Percentiles rank a stretch among this genome's conserved stretches.
Evolutionary conservation across 768 basidiomycete species (phyloP).

Genomic region (Phanerochaete carnosa): DNA sequence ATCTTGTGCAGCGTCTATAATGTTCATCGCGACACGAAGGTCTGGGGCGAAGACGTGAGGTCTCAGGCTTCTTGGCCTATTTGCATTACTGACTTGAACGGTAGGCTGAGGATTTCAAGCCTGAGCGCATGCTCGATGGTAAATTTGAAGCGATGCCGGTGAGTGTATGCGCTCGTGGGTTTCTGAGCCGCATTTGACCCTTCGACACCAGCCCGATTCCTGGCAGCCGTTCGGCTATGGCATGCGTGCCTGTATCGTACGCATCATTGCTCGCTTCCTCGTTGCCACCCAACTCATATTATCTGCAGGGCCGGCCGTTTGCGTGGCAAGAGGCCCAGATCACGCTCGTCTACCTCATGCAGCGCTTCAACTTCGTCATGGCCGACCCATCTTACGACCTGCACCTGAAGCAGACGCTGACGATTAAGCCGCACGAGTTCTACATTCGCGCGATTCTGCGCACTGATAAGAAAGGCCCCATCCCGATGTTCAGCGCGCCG

Average conservation of each 20-base stretch:
- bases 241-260: conserved; percentile 23
- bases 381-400: conserved; percentile 42
- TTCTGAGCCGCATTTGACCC: too few species aligned
- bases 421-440: conserved; percentile 44
- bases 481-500: conserved; percentile 11
- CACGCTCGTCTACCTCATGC: conserved; percentile 37
- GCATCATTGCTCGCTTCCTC: neutral
- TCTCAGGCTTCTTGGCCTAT: conserved; percentile 6
- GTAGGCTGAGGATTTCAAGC: conserved; percentile 37
- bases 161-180: neutral
- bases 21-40: conserved; percentile 38
- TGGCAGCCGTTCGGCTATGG: conserved; percentile 39
- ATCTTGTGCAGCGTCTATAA: conserved; percentile 27
- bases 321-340: conserved; percentile 47
- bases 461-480: neutral
- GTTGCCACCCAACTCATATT: neutral
- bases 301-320: conserved; percentile 36
- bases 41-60: conserved; percentile 48
- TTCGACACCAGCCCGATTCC: conserved; percentile 41
- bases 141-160: conserved; percentile 45
- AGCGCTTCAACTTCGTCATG: conserved; percentile 42
- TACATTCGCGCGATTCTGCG: conserved; percentile 33
- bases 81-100: neutral
- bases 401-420: conserved; percentile 41
- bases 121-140: conserved; percentile 47